Evolutionary conservation across 1,139 yeast species (phyloP).

Genomic region (Magnusiomyces suaveolens): DNA sequence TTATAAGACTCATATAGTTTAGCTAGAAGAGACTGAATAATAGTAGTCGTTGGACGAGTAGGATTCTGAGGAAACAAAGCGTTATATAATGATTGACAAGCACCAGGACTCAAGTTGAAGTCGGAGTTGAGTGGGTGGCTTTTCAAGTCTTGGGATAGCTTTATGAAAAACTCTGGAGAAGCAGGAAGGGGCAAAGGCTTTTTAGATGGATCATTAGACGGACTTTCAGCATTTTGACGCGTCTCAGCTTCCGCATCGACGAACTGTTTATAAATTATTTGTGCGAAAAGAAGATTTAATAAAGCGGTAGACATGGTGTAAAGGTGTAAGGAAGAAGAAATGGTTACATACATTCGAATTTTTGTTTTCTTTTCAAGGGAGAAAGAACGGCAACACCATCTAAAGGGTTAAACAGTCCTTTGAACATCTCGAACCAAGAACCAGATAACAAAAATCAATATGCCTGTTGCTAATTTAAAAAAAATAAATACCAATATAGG

Average conservation of each 20-base stretch:
- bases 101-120: constrained; percentile 24
- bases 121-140: constrained; percentile 25
- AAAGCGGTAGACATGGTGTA: constrained; percentile 26
- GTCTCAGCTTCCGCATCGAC: constrained; percentile 19
- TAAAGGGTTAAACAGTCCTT: too few relatives aligned
- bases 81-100: constrained; percentile 23
- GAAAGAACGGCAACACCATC: background rate
- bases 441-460: background rate
- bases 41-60: constrained; percentile 22
- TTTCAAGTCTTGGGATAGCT: constrained; percentile 22
- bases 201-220: background rate
- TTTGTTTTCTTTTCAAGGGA: too few relatives aligned
- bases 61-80: constrained; percentile 24
- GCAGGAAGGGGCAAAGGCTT: constrained; percentile 7
- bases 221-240: background rate
- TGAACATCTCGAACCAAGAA: background rate
- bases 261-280: constrained; percentile 27
- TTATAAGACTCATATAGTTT: constrained; percentile 27
- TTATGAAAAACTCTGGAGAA: constrained; percentile 17
- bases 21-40: constrained; percentile 23
- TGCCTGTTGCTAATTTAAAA: background rate
- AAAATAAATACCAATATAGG: background rate
- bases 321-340: background rate
- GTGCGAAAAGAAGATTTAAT: constrained; percentile 28
- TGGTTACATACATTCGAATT: background rate